phyloP scores from a whole-genome alignment of 2,329 filamentous ascomycete genomes.

The Beauveria brongniartii region DNA sequence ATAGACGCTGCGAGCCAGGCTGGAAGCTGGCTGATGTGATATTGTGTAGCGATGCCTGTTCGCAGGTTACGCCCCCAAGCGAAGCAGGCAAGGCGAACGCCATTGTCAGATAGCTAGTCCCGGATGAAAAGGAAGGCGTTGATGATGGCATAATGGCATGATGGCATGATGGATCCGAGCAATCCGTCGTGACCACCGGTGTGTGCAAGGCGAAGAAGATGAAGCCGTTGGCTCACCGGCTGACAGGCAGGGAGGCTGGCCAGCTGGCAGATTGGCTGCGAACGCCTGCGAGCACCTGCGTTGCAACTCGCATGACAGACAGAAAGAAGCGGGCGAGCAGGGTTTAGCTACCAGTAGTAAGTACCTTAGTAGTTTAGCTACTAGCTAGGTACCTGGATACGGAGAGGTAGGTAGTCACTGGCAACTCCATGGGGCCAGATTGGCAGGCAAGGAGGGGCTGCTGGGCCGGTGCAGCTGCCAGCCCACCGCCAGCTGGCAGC shows the following conservation, averaged over 20 bases:
- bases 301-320: neutral
- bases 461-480: neutral
- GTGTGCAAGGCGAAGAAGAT: neutral
- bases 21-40: conserved; percentile 6
- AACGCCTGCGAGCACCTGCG: conserved; percentile 1
- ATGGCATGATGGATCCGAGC: neutral
- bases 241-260: neutral
- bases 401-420: too few species aligned
- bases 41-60: neutral
- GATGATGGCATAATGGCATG: neutral
- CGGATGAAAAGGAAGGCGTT: neutral
- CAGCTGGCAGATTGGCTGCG: neutral
- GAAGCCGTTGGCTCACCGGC: neutral
- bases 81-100: conserved; percentile 1
- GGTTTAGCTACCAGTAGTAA: too few species aligned
- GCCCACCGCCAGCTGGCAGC: neutral
- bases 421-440: too few species aligned
- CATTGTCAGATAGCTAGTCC: neutral
- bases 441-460: too few species aligned
- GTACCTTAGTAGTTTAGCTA: too few species aligned
- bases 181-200: neutral
- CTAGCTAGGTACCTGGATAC: too few species aligned
- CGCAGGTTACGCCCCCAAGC: neutral
- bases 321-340: neutral
- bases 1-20: neutral